Evolutionary conservation across 176 grass and related monocot genomes (phyloP), one percentile per base, ranked within the genome.

Genomic region (Oryza coarctata): DNA sequence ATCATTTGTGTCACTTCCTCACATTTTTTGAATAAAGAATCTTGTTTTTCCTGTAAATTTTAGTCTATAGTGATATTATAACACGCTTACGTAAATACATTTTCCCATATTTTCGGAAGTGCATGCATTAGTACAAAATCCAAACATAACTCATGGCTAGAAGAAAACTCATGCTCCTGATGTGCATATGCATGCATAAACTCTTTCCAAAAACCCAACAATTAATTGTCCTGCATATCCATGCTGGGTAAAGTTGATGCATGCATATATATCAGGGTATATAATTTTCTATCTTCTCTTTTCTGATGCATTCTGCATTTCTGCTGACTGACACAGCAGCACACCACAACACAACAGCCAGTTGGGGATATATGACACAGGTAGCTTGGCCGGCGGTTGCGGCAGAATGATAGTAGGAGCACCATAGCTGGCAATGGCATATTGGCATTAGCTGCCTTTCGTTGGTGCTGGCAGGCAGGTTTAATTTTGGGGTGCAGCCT

Each of bases 391-490:
- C 31, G 43, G 40, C 31, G 45, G 73, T 35, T 14, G 73, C 7
- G 20, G 25, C 61, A 78, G 39, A 63, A 77, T 77, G 75, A 77
- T 77, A 29, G 75, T 20, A 12, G 52, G 32, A 61, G n/a, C 74
- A 62, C 52, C 32, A 61, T 38, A 61, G 50, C 30, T 60, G 57
- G 57, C 25, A 52, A 8, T 47, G 11, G 43, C 43, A 38, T 15
- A 41, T 11, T 47, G 49, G 49, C 49, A 52, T 52, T 52, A 52
- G 55, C 50, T 57, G 49, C 49, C 49, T 52, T 52, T 52, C 17
- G 17, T 52, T 50, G 47, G 47, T 50, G 47, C 47, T 50, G 47
- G 47, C 47, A 57, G 41, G 41, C 45, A 57, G 50, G 17, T 57
- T 57, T n/a, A n/a, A n/a, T n/a, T n/a, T n/a, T 22, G 22, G 50